These are phyloP conservation scores for Cyphellophora attinorum DNA, from an alignment of 2,329 filamentous ascomycete species.

Conservation along the genomic window DNA sequence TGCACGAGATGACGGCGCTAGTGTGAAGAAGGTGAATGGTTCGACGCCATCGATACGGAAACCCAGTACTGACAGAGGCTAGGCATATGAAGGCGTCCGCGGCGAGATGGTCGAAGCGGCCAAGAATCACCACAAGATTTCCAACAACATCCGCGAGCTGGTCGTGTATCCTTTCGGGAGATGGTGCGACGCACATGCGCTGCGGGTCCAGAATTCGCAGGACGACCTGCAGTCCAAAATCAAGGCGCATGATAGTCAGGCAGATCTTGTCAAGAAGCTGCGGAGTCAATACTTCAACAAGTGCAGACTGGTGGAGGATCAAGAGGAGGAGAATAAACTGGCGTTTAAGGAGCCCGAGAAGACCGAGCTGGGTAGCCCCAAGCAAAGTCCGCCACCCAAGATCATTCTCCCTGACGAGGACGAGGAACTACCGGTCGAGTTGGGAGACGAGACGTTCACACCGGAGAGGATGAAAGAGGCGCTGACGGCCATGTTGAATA, in stretches of 20 bases:
- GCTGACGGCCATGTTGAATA: conserved; percentile 73
- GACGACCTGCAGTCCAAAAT: conserved; percentile 86
- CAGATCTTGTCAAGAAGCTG: conserved; percentile 82
- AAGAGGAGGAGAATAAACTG: conserved; percentile 97
- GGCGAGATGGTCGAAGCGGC: conserved; percentile 86
- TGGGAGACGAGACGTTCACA: conserved; percentile 79
- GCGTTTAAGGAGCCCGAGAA: conserved; percentile 80
- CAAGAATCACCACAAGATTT: conserved; percentile 88
- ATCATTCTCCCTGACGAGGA: conserved; percentile 72
- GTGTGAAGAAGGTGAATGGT: conserved; percentile 83
- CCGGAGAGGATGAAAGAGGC: conserved; percentile 88
- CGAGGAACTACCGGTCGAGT: conserved; percentile 78
- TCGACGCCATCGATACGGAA: too few relatives aligned
- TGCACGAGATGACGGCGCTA: conserved; percentile 84
- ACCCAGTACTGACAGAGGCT: too few relatives aligned
- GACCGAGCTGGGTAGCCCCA: conserved; percentile 43
- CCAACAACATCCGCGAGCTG: conserved; percentile 88
- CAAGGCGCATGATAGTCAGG: conserved; percentile 87
- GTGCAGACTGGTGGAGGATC: conserved; percentile 86
- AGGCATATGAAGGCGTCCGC: conserved; percentile 92
- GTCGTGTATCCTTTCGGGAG: conserved; percentile 89
- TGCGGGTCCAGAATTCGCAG: conserved; percentile 83
- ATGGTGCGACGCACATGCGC: conserved; percentile 93
- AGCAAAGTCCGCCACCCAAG: conserved; percentile 48
- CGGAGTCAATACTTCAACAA: conserved; percentile 98